A percentile compares a stretch with the other conserved stretches of the same genome.
Conservation (phyloP, 2,329 filamentous ascomycete genomes). For the Phoma sp. region DNA sequence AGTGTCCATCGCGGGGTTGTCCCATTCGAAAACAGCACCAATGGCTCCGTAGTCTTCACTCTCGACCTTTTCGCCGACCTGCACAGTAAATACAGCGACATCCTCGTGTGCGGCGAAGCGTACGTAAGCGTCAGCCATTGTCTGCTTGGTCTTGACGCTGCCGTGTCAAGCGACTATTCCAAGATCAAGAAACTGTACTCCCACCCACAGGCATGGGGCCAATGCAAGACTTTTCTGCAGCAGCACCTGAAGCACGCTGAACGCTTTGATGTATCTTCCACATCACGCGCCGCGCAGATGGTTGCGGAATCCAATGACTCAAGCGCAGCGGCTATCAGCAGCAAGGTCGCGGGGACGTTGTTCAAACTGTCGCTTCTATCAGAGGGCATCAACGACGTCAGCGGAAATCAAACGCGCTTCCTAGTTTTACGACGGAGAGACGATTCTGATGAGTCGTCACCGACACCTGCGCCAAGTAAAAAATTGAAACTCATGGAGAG, state of each 20-base stretch:
- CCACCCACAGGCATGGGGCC: conserved; percentile 94
- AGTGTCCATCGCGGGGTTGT: conserved; percentile 76
- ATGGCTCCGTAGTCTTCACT: conserved; percentile 89
- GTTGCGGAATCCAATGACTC: conserved; percentile 66
- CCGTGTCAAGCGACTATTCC: conserved; percentile 51
- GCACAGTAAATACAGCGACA: conserved; percentile 65
- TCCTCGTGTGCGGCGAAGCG: conserved; percentile 80
- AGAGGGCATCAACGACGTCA: conserved; percentile 71
- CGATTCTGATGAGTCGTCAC: conserved; percentile 1
- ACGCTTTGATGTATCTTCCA: conserved; percentile 82
- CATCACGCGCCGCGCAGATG: conserved; percentile 82
- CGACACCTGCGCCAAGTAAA: neutral
- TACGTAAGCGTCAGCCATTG: conserved; percentile 91
- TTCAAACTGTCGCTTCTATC: conserved; percentile 73
- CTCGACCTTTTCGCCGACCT: conserved; percentile 87
- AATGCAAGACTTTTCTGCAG: conserved; percentile 79
- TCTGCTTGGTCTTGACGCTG: conserved; percentile 62
- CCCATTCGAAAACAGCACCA: conserved; percentile 95
- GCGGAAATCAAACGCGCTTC: conserved; percentile 81
- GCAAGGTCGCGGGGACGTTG: conserved; percentile 71
- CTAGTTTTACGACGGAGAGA: conserved; percentile 63
- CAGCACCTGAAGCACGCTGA: conserved; percentile 75
- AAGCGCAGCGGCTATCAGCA: conserved; percentile 77
- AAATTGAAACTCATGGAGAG: neutral
- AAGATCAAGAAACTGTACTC: conserved; percentile 82